Evolutionary conservation across 1,284 basidiomycete genomes (phyloP), one percentile per base, ranked within the genome.

Genomic region (Moniliella sp.): DNA sequence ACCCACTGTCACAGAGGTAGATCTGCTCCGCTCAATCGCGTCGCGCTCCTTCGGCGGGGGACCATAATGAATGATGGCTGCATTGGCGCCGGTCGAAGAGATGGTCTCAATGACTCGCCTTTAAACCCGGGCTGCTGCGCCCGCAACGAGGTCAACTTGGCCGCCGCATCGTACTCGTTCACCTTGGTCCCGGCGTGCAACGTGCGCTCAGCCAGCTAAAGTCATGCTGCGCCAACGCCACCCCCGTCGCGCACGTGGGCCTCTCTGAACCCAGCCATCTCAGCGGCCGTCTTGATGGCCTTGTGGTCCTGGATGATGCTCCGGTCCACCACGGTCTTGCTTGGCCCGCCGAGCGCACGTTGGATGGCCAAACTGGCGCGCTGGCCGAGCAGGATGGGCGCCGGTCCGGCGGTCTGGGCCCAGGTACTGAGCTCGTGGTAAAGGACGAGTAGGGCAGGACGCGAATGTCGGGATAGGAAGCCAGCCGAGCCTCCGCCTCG

Each of bases 1-100:
- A 70, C 64, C 88, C 88, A n/a, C 80, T 84, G 61, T 97, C 88
- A 50, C 86, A 94, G 3, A 94, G 68, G 61, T 97, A 94, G 31
- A 91, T 41, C 35, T 53, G 35, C 25, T 43, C 32, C 11, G 42
- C 16, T 55, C 51, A 41, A 97, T 76, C 12, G 72, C 66, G 0
- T 76, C 74, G 46, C 76, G 81, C 39, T 73, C 70, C 4, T 67
- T 61, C n/a, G 73, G 70, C 32, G 78, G 72, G 2, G 88, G 83
- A 1, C 69, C 66, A 61, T 97, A 97, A 59, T 97, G 88, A 36
- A 97, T 93, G 48, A 97, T 77, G 10, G 84, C 83, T 74, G 46
- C 83, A 56, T 97, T 91, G 2, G 79, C 69, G 0, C 86, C 88
- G 8, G 56, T 55, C 0, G 80, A 78, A 1, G 84, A 93, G 36